Base-by-base conservation (phyloP, 2,329 filamentous ascomycete species). In the Monilinia vaccinii-corymbosi region DNA sequence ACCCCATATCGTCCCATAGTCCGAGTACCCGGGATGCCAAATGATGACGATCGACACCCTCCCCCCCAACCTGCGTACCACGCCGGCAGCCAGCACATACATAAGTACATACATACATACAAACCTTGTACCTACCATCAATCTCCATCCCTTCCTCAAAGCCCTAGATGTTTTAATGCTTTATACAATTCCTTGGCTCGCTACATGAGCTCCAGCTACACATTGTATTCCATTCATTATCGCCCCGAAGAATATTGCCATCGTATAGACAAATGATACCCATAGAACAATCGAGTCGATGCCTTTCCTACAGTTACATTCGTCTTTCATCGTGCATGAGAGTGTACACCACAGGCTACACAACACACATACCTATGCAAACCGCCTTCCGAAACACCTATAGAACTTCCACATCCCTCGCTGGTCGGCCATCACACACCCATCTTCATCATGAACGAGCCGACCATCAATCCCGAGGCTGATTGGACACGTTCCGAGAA, bases 21-120 rank as follows among this genome's bases (percentile, higher is more conserved):
- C 50, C 50, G 36, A 36, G n/a, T 53, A 16, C 11, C 38, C 23
- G 50, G 45, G 18, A 42, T n/a, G 18, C 18, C 18, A 53, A 53
- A 31, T 42, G 18, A 53, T 31, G 3, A 16, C 31, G 10, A 53
- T 53, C 50, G 40, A 21, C 50, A 31, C 50, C 21, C 36, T 31
- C 25, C 25, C 21, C 36, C 38, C 34, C 7, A 21, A 51, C 25
- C 50, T 52, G 36, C 25, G 50, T 52, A 52, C 25, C n/a, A 42
- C 50, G 5, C 25, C 36, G 36, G 50, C n/a, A 53, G 36, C 36
- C 50, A 56, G 25, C 52, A 46, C 28, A 56, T 56, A 56, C 40
- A 44, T 55, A 55, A 36, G 40, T 42, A 53, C 6, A 40, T 52
- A 40, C 16, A 40, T n/a, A 28, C 10, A 42, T 42, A 42, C 38